Base-by-base conservation (phyloP, 1,139 yeast species). In the Yamadazyma membranifaciens region DNA sequence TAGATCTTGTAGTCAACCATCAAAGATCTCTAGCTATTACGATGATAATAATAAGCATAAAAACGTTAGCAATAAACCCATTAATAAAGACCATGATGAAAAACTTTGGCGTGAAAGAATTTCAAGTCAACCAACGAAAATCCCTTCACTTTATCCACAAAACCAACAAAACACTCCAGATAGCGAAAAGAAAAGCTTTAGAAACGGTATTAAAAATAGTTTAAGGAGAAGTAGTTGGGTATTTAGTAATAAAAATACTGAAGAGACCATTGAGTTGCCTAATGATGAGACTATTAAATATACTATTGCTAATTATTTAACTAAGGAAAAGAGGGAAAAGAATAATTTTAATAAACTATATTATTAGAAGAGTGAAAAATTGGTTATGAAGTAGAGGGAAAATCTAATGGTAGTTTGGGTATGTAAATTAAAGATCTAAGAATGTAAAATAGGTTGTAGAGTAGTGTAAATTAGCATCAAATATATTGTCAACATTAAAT, bases 221-320 rank as follows among this genome's bases (percentile, higher is more conserved):
- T 9, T 33, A 12, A 16, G 35, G 13, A 31, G 33, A 31, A 33
- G 25, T 25, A 33, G 35, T 22, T 33, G 35, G 35, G 35, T 27
- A 9, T 14, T 24, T n/a, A 16, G 14, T 14, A 25, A 33, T 22
- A 16, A 12, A 13, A n/a, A 10, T 4, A 10, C n/a, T 9, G 17
- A 16, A 10, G 14, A 33, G 4, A 22, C 15, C 5, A 15, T 9
- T 30, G 7, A 30, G 12, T 30, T 26, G 25, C 37, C 32, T 5
- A 34, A 39, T 9, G 46, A 44, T 13, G 43, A 45, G 9, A 33
- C 31, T 12, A 32, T 42, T 12, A 46, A 44, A 30, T 34, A 34
- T 15, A 30, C 42, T 27, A 46, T 47, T 22, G 46, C 49, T n/a
- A 30, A 31, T n/a, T 47, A 40, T 31, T 39, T 47, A 20, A 12